A percentile compares a stretch with the other conserved stretches of the same genome.
phyloP scores from a whole-genome alignment of 192 early-diverging fungal genomes.

The Linnemannia exigua region DNA sequence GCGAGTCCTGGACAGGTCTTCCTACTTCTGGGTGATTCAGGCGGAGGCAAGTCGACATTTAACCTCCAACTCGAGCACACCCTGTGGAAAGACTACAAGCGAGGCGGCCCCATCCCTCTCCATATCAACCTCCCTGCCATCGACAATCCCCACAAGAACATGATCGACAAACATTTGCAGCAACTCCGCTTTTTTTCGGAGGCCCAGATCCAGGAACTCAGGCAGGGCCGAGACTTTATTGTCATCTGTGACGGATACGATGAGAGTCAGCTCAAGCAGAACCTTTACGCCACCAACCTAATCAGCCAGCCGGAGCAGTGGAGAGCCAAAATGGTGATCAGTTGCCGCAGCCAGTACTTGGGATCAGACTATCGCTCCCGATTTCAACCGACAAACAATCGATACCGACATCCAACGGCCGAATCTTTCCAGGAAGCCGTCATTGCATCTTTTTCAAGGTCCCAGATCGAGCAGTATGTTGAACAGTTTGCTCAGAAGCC shows the following conservation, averaged over 20 bases:
- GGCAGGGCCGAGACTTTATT: background rate
- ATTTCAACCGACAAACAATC: background rate
- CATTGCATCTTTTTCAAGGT: background rate
- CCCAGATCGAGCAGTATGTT: background rate
- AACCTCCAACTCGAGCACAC: background rate
- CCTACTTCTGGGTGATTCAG: conserved; percentile 1
- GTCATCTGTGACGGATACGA: conserved; percentile 12
- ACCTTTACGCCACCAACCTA: background rate
- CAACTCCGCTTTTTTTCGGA: background rate
- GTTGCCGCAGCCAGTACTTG: background rate
- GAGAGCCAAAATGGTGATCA: conserved; percentile 4
- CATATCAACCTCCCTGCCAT: conserved; percentile 8
- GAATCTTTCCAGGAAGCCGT: background rate
- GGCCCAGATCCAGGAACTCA: conserved; percentile 1
- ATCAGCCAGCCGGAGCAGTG: background rate
- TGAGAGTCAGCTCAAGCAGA: conserved; percentile 3
- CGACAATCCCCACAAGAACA: background rate
- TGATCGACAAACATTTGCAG: background rate
- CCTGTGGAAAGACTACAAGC: background rate
- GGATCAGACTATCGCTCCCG: background rate
- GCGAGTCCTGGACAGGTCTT: background rate
- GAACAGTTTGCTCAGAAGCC: background rate
- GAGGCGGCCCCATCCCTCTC: background rate
- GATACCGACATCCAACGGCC: conserved; percentile 43
- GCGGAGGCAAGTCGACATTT: conserved; percentile 10